phyloP scores from a whole-genome alignment of 2,329 filamentous ascomycete genomes.

The Gremmenia infestans region DNA sequence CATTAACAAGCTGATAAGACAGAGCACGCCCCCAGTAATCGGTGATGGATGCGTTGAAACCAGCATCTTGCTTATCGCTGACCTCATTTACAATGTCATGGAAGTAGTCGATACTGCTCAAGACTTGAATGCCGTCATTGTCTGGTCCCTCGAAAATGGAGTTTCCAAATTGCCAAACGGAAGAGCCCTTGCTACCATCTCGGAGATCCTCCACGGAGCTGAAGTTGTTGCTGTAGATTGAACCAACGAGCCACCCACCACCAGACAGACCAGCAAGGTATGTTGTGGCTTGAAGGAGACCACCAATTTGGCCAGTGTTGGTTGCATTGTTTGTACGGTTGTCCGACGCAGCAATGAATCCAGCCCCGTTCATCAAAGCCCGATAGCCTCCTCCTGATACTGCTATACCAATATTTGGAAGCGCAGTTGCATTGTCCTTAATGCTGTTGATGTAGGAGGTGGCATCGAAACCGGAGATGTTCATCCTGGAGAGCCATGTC shows the following conservation, averaged over 20 bases:
- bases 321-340: constrained; percentile 61
- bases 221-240: constrained; percentile 74
- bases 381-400: constrained; percentile 82
- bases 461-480: constrained; percentile 77
- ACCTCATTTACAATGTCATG: constrained; percentile 54
- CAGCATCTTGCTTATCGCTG: constrained; percentile 54
- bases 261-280: constrained; percentile 79
- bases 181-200: constrained; percentile 37
- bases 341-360: constrained; percentile 75
- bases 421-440: constrained; percentile 47
- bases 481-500: constrained; percentile 64
- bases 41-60: constrained; percentile 68
- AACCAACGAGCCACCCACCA: constrained; percentile 81
- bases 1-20: constrained; percentile 81
- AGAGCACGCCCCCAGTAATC: constrained; percentile 87
- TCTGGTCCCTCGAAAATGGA: constrained; percentile 57
- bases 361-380: constrained; percentile 79
- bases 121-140: constrained; percentile 43
- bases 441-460: constrained; percentile 61
- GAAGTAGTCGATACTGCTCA: constrained; percentile 59
- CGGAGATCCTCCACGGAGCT: constrained; percentile 58
- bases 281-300: constrained; percentile 73
- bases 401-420: constrained; percentile 71
- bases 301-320: constrained; percentile 64
- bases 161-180: constrained; percentile 58